Conservation (phyloP, 495 filamentous ascomycete species). For the Aspergillus nidulans region DNA sequence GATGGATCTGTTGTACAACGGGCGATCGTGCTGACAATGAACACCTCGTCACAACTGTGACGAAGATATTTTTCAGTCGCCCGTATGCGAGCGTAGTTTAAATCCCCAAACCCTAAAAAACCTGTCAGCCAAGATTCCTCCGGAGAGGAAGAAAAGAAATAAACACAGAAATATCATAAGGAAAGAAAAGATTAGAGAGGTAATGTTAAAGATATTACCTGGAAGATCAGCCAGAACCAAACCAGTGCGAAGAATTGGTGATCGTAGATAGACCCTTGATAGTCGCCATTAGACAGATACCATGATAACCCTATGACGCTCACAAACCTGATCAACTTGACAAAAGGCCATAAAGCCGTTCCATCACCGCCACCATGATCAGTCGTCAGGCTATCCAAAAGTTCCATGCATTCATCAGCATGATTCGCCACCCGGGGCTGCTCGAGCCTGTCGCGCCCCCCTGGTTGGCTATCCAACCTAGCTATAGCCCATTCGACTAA, state of each 20-base stretch:
- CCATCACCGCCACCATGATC: not conserved
- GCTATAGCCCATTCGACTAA: constrained; percentile 18
- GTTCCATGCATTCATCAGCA: constrained; percentile 18
- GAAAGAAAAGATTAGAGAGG: too few relatives aligned
- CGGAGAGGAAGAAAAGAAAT: not conserved
- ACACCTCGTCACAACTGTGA: constrained; percentile 28
- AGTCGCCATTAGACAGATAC: constrained; percentile 2
- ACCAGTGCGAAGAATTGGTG: constrained; percentile 23
- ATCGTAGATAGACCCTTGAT: constrained; percentile 28
- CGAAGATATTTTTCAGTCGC: constrained; percentile 27
- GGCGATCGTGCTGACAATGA: constrained; percentile 23
- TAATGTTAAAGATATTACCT: too few relatives aligned
- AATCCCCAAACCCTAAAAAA: constrained; percentile 22
- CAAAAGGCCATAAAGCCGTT: constrained; percentile 28
- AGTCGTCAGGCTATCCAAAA: constrained; percentile 20
- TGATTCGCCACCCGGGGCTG: constrained; percentile 6
- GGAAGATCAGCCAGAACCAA: constrained; percentile 32
- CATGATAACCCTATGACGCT: not conserved
- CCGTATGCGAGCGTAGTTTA: constrained; percentile 27
- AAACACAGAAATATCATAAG: too few relatives aligned
- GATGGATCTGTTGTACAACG: constrained; percentile 20
- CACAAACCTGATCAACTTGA: constrained; percentile 29
- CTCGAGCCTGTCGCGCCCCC: constrained; percentile 13
- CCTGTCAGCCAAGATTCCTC: not conserved
- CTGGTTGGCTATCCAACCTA: constrained; percentile 11